These are phyloP conservation scores for Populus tremula DNA, from an alignment of 345 rosid genomes.

Conservation along the genomic window DNA sequence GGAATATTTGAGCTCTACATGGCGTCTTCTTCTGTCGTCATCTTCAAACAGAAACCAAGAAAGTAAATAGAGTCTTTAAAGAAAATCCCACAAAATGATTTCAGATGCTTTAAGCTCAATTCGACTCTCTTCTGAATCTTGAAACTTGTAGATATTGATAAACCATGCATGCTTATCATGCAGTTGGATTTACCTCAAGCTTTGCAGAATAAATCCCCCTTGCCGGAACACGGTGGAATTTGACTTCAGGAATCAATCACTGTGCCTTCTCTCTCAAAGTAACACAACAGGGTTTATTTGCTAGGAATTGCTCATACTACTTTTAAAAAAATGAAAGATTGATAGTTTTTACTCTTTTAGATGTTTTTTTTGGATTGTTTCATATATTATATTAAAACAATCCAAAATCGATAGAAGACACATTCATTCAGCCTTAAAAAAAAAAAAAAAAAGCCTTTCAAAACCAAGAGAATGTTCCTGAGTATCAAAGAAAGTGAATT, in stretches of 20 bases:
- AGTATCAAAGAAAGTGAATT: too few relatives aligned
- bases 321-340: too few relatives aligned
- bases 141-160: too few relatives aligned
- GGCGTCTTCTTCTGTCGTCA: slow-evolving; percentile 53
- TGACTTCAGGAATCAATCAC: slow-evolving; percentile 32
- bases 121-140: too few relatives aligned
- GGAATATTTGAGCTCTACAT: slow-evolving; percentile 50
- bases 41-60: slow-evolving; percentile 26
- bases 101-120: neutral
- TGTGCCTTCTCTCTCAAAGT: neutral
- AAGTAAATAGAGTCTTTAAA: neutral
- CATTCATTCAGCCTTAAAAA: too few relatives aligned
- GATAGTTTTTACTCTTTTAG: too few relatives aligned
- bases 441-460: too few relatives aligned
- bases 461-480: too few relatives aligned
- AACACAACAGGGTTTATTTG: neutral
- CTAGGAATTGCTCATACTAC: neutral
- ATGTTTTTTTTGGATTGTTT: neutral
- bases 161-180: too few relatives aligned
- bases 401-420: neutral
- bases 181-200: slow-evolving; percentile 33
- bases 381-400: neutral
- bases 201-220: slow-evolving; percentile 51
- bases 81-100: neutral
- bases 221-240: slow-evolving; percentile 47